Base-by-base conservation (phyloP, 495 filamentous ascomycete species). In the Penicillium canescens region DNA sequence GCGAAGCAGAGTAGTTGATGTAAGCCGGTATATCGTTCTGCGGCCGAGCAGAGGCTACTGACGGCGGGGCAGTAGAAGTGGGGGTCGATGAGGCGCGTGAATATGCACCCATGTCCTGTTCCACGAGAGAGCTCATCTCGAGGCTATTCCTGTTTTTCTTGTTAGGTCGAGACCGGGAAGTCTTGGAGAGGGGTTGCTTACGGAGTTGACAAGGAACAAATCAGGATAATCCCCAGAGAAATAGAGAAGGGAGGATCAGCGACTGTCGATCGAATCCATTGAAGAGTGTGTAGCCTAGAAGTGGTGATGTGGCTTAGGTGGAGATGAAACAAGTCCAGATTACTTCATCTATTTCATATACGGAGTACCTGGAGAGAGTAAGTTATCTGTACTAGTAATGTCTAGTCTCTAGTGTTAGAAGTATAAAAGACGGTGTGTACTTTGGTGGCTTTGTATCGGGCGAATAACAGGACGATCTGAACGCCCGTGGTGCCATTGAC, bases 401-500 rank as follows among this genome's bases (percentile, higher is more conserved):
- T 9, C 28, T 31, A 10, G 28, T 8, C 28, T 10, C 28, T 31
- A 9, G 2, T 31, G 28, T 31, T 31, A 8, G 28, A 7, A 31
- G 28, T 42, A 50, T 46, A 46, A 65, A 56, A 59, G 55, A 65
- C 55, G 61, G 59, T 65, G 61, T 55, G 42, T 48, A 46, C 16
- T 48, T 38, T 41, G 31, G 28, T 5, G 28, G 28, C 28, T 31
- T 31, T 28, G 51, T 56, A 55, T 61, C 49, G 45, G 62, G 56
- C 72, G 68, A 75, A 75, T 75, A 61, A 67, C 60, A 62, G 56
- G n/a, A 34, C 62, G 39, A 43, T 83, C 12, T 79, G 80, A 18
- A 83, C 87, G 56, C 77, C 92, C 46, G 77, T 87, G 36, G 81
- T 42, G 50, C 40, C 34, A 34, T 21, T 21, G 39, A 20, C 47